phyloP scores from a whole-genome alignment of 768 basidiomycete genomes.

The Agaricus sinodeliciosus region DNA sequence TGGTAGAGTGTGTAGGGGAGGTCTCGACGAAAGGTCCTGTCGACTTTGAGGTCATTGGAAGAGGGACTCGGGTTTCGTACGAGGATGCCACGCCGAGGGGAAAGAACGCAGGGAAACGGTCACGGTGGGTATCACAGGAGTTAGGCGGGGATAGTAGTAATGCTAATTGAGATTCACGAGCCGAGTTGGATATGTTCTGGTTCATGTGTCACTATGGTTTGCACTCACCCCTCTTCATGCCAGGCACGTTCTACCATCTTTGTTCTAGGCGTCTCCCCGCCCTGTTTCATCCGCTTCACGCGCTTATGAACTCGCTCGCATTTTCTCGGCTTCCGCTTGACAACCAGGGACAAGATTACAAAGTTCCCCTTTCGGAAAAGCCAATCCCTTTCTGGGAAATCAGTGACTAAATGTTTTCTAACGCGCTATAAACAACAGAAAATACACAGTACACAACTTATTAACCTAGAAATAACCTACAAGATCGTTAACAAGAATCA shows the following conservation, averaged over 20 bases:
- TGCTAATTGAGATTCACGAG: not conserved
- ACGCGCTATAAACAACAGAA: not conserved
- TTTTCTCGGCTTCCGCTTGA: not conserved
- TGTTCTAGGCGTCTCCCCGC: not conserved
- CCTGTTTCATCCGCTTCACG: not conserved
- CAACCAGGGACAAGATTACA: not conserved
- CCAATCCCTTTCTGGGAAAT: not conserved
- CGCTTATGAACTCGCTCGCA: not conserved
- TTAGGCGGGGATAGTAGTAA: not conserved
- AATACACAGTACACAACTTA: not conserved
- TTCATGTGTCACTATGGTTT: conserved; percentile 4
- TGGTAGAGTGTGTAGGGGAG: too few species aligned
- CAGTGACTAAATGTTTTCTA: not conserved
- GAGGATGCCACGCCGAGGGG: too few species aligned
- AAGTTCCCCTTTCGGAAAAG: not conserved
- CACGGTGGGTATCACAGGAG: too few species aligned
- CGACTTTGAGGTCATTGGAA: too few species aligned
- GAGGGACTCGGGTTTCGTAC: too few species aligned
- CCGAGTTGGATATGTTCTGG: not conserved
- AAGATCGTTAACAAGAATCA: conserved; percentile 3
- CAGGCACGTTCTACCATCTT: too few species aligned
- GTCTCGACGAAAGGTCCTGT: not conserved
- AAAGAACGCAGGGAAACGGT: not conserved
- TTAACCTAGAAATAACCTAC: conserved; percentile 9
- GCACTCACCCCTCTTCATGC: not conserved